Conservation (phyloP, 2,329 filamentous ascomycete genomes). For the Tolypocladium paradoxum region DNA sequence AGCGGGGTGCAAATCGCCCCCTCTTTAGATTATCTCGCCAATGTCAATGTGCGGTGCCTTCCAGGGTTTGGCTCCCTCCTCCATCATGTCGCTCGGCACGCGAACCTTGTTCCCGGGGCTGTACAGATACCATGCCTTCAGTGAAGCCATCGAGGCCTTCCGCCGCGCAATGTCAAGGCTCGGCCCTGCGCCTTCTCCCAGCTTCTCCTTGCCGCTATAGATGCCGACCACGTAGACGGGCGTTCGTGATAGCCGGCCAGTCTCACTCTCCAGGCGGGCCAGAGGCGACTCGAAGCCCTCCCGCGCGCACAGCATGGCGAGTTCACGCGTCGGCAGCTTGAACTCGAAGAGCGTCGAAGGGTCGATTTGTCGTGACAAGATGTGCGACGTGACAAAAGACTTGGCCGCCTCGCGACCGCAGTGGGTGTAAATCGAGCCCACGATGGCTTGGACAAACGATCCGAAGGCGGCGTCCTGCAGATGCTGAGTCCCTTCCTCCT, state of each 20-base stretch:
- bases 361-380: slow-evolving; percentile 70
- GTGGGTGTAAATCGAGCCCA: slow-evolving; percentile 80
- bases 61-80: slow-evolving; percentile 51
- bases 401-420: slow-evolving; percentile 69
- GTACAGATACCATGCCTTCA: slow-evolving; percentile 96
- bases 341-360: slow-evolving; percentile 75
- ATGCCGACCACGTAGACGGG: slow-evolving; percentile 93
- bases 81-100: slow-evolving; percentile 60
- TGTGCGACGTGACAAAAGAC: slow-evolving; percentile 72
- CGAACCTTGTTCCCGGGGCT: slow-evolving; percentile 57
- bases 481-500: slow-evolving; percentile 37
- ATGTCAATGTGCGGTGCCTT: slow-evolving; percentile 58
- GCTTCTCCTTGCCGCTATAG: slow-evolving; percentile 80
- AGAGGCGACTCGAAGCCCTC: slow-evolving; percentile 85
- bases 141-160: slow-evolving; percentile 70
- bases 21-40: slow-evolving; percentile 52
- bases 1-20: neutral
- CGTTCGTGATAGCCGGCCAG: slow-evolving; percentile 70
- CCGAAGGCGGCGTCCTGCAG: slow-evolving; percentile 66
- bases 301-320: slow-evolving; percentile 70
- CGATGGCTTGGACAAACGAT: slow-evolving; percentile 70
- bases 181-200: slow-evolving; percentile 79
- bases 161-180: slow-evolving; percentile 68
- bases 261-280: slow-evolving; percentile 81
- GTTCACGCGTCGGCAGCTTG: slow-evolving; percentile 70